Evolutionary conservation across 768 basidiomycete genomes (phyloP).

Genomic region (Leccinum pellstonianum): DNA sequence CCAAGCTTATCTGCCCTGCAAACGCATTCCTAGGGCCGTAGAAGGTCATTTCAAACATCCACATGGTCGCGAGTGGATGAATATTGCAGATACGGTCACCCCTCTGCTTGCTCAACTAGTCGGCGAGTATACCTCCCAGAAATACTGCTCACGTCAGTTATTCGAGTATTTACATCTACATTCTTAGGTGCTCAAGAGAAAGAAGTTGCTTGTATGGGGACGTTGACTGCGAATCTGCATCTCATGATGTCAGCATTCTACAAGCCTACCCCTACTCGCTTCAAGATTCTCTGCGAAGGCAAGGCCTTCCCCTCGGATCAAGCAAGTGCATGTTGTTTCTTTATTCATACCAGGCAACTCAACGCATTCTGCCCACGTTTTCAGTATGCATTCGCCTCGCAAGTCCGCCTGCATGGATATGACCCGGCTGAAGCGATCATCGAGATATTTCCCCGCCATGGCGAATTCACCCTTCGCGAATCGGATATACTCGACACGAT

Average conservation of each 20-base stretch:
- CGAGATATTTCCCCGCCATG: slow-evolving; percentile 74
- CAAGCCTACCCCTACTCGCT: slow-evolving; percentile 78
- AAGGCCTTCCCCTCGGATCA: slow-evolving; percentile 97
- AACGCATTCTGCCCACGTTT: slow-evolving; percentile 7
- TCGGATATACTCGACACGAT: slow-evolving; percentile 84
- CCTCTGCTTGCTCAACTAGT: slow-evolving; percentile 78
- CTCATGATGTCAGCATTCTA: slow-evolving; percentile 95
- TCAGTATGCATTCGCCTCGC: slow-evolving; percentile 97
- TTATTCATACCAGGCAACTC: slow-evolving; percentile 12
- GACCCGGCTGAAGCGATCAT: slow-evolving; percentile 72
- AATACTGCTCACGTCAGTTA: neutral
- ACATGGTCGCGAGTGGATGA: slow-evolving; percentile 78
- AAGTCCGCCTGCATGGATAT: slow-evolving; percentile 76
- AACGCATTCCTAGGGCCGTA: slow-evolving; percentile 58
- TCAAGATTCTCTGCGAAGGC: slow-evolving; percentile 93
- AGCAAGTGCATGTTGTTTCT: slow-evolving; percentile 43
- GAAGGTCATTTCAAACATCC: slow-evolving; percentile 90
- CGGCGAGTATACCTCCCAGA: slow-evolving; percentile 48
- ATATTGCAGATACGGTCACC: slow-evolving; percentile 68
- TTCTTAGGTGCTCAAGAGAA: slow-evolving; percentile 73
- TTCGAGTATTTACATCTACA: slow-evolving; percentile 22
- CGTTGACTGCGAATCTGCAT: slow-evolving; percentile 93
- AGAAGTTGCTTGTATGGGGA: slow-evolving; percentile 96
- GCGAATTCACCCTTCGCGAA: slow-evolving; percentile 83
- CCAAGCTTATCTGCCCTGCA: slow-evolving; percentile 3